A percentile compares a stretch with the other conserved stretches of the same genome.
Conservation (phyloP, 148 eudicot species). For the Amaranthus hypochondriacus region DNA sequence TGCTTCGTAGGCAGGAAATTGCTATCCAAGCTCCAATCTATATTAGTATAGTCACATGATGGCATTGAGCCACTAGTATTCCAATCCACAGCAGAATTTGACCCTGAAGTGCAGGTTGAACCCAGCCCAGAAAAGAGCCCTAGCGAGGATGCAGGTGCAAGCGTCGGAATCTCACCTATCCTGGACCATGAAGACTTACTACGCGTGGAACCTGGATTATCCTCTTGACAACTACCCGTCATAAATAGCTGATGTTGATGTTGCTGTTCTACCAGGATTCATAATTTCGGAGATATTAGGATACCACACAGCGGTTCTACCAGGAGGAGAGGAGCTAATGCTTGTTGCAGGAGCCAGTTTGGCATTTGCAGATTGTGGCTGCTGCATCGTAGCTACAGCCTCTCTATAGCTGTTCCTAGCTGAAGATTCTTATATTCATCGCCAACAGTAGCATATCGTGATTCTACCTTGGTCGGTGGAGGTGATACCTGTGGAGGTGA, state of each 20-base stretch:
- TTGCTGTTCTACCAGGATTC: conserved; percentile 54
- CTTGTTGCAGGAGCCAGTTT: conserved; percentile 44
- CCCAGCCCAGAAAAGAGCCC: conserved; percentile 81
- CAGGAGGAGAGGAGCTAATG: conserved; percentile 59
- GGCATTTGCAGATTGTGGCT: conserved; percentile 57
- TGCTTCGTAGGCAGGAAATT: conserved; percentile 31
- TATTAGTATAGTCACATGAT: conserved; percentile 66
- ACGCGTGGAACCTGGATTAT: conserved; percentile 33
- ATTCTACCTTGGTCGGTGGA: conserved; percentile 49
- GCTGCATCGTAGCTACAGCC: conserved; percentile 80
- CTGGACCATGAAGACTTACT: conserved; percentile 42
- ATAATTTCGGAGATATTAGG: conserved; percentile 38
- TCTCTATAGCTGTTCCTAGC: conserved; percentile 60
- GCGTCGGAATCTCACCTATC: conserved; percentile 45
- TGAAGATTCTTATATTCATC: conserved; percentile 63
- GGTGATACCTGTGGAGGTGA: conserved; percentile 55
- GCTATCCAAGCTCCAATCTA: conserved; percentile 84
- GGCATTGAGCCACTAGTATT: conserved; percentile 54
- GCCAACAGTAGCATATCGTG: conserved; percentile 38
- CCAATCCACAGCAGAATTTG: conserved; percentile 87
- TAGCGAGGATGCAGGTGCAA: conserved; percentile 75
- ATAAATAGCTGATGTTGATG: conserved; percentile 32
- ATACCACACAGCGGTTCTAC: conserved; percentile 50
- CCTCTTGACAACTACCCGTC: conserved; percentile 41
- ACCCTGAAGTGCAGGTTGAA: conserved; percentile 57